These are phyloP conservation scores for Cymbopogon flexuosus DNA, from an alignment of 202 grass and related monocot genomes.

Conservation along the genomic window DNA sequence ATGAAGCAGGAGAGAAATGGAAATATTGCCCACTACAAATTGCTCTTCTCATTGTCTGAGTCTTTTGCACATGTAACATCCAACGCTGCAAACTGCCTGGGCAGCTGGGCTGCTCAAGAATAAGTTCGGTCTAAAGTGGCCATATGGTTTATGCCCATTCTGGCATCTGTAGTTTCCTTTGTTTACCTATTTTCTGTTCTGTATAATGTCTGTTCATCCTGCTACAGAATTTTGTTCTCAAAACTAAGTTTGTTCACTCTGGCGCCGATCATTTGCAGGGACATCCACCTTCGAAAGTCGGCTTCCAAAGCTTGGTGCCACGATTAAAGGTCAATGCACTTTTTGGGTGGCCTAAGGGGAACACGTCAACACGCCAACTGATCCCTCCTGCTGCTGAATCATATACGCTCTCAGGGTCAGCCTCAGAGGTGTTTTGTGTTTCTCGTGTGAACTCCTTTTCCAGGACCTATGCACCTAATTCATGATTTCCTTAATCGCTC, in stretches of 20 bases:
- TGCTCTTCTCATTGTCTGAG: background rate
- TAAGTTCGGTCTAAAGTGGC: background rate
- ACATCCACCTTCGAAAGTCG: slow-evolving; percentile 3
- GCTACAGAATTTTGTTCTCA: background rate
- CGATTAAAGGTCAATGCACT: slow-evolving; percentile 55
- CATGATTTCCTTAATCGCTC: slow-evolving; percentile 32
- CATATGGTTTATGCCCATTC: background rate
- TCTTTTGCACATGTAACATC: background rate
- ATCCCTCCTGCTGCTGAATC: slow-evolving; percentile 62
- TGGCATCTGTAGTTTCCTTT: background rate
- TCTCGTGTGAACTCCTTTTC: slow-evolving; percentile 25
- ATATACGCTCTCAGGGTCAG: slow-evolving; percentile 59
- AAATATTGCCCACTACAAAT: background rate
- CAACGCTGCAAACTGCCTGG: background rate
- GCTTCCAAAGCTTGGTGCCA: slow-evolving; percentile 3
- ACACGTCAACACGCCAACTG: slow-evolving; percentile 30
- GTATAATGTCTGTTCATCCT: background rate
- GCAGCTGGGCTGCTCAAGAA: background rate
- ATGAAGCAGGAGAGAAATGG: slow-evolving; percentile 9
- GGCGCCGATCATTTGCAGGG: slow-evolving; percentile 34
- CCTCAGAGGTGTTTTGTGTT: slow-evolving; percentile 67
- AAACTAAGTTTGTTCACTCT: background rate
- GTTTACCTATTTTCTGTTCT: background rate
- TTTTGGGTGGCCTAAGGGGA: slow-evolving; percentile 60
- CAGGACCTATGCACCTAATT: slow-evolving; percentile 18